These are phyloP conservation scores for Datisca glomerata DNA, from an alignment of 306 rosid species.

Conservation along the genomic window DNA sequence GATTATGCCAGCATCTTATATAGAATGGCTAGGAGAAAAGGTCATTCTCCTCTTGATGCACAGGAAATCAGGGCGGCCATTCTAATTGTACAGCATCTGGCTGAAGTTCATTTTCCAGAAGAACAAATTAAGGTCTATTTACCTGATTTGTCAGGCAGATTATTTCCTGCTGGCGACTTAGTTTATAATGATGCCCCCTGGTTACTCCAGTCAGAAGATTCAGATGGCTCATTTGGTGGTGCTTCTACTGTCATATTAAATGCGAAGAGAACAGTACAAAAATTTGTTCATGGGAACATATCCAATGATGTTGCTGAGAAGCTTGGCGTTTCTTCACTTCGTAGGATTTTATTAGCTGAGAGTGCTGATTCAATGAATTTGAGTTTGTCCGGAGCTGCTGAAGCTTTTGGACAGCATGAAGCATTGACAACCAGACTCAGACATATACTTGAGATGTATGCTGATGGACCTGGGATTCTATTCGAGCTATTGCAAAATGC, in stretches of 20 bases:
- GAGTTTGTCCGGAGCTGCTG: conserved; percentile 90
- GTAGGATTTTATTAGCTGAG: conserved; percentile 85
- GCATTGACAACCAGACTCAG: conserved; percentile 95
- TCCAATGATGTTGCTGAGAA: conserved; percentile 93
- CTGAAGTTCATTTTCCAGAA: conserved; percentile 62
- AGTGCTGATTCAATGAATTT: conserved; percentile 97
- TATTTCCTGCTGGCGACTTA: conserved; percentile 60
- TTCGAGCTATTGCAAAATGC: conserved; percentile 96
- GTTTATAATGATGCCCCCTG: conserved; percentile 98
- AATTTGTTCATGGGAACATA: conserved; percentile 91
- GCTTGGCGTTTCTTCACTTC: conserved; percentile 91
- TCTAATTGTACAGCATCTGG: conserved; percentile 77
- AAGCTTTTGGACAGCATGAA: conserved; percentile 98
- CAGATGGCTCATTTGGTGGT: conserved; percentile 42
- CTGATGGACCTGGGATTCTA: conserved; percentile 95
- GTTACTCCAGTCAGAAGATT: conserved; percentile 77
- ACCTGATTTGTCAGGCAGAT: conserved; percentile 70
- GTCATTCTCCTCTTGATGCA: conserved; percentile 68
- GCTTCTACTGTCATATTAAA: conserved; percentile 37
- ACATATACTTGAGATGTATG: conserved; percentile 99
- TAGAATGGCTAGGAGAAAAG: conserved; percentile 74
- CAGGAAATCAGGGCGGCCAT: conserved; percentile 81
- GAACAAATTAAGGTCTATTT: conserved; percentile 58
- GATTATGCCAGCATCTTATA: conserved; percentile 74
- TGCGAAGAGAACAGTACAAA: conserved; percentile 60